Base-by-base conservation (phyloP, 306 rosid genomes). In the Pyrus communis region DNA sequence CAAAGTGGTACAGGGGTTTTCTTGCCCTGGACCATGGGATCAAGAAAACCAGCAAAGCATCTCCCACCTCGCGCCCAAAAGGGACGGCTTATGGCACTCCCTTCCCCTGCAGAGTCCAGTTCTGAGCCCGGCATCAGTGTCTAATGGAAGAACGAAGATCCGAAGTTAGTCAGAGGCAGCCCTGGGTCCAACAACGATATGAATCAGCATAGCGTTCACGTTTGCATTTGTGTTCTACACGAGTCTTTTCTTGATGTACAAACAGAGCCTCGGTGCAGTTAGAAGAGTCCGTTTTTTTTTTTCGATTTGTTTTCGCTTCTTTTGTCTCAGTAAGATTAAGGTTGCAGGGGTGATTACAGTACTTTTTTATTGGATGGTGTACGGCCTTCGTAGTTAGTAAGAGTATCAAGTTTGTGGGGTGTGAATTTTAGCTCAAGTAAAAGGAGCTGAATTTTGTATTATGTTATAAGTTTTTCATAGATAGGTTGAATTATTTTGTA, bases 61-160 rank as follows among this genome's bases (percentile, higher is more conserved):
- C 96, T 96, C 83, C 99, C 98, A 9, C 99, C 98, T 1, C 97
- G 99, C 0, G 99, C 98, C 25, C 97, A 91, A 52, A 96, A 80
- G 70, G 98, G 90, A 3, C 85, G 93, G 73, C 88, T 89, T 77
- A 85, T 88, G 49, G 84, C 94, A 35, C 73, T 88, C 28, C 77
- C 97, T 70, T 76, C 99, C 62, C 83, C 93, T 0, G 78, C 84
- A 11, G 98, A 89, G 78, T 85, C 97, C 62, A 75, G 86, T 71
- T 84, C 97, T 2, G 91, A 89, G 54, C 77, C 93, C 11, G 72
- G 81, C 81, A 83, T 82, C 73, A 73, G 76, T 75, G 89, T 84
- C 69, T 91, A 86, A 82, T 84, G 86, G 42, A 73, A 72, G 73
- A 61, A 30, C 46, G 3, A 63, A 19, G 74, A 58, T 31, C n/a